Conservation (phyloP, 169 alveolate species). For the Ichthyophthirius multifiliis region DNA sequence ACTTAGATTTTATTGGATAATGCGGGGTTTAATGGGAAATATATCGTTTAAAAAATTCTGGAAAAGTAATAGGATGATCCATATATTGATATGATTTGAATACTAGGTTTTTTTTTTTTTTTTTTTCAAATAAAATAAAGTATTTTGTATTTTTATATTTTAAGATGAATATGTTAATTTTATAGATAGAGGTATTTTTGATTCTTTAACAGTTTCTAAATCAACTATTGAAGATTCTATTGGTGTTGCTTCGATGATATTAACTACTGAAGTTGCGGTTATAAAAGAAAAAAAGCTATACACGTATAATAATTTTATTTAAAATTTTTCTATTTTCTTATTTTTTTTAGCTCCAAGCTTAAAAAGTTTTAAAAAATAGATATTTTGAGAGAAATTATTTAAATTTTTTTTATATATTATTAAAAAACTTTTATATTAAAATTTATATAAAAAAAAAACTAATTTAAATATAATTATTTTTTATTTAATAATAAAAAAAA, state of each 20-base stretch:
- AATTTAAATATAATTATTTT: too few species aligned
- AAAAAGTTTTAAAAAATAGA: neutral
- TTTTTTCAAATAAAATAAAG: too few species aligned
- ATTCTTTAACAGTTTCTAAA: neutral
- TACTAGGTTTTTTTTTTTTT: neutral
- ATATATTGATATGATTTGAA: neutral
- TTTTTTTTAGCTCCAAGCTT: too few species aligned
- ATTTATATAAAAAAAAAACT: too few species aligned
- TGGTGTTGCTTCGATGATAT: slow-evolving; percentile 5
- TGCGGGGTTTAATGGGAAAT: neutral
- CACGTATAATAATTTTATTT: too few species aligned
- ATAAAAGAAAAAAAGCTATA: neutral
- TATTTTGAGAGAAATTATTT: neutral
- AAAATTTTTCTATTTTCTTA: too few species aligned
- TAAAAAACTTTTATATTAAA: too few species aligned
- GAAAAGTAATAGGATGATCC: neutral
- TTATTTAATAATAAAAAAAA: too few species aligned
- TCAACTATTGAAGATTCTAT: slow-evolving; percentile 4
- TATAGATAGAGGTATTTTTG: slow-evolving; percentile 1
- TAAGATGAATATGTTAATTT: slow-evolving; percentile 4
- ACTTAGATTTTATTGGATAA: neutral
- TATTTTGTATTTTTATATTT: too few species aligned
- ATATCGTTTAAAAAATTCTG: neutral
- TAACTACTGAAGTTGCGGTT: slow-evolving; percentile 15
- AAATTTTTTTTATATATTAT: too few species aligned